Conservation (phyloP, 768 basidiomycete species). For the Phaffia tasmanica region DNA sequence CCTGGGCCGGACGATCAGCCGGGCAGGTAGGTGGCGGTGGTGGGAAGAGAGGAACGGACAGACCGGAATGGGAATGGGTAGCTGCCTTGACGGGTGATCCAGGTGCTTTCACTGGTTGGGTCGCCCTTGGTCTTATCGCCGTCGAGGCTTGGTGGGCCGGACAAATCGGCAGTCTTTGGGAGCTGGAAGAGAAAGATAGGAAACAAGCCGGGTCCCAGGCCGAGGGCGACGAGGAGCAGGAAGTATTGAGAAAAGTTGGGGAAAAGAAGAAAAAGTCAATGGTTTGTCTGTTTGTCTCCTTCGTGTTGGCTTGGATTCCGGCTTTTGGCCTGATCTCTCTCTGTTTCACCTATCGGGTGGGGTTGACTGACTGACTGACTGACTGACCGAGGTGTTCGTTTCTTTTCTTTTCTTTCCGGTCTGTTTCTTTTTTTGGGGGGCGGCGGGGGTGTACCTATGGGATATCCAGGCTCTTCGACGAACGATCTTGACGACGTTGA, state of each 20-base stretch:
- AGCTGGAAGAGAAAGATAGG: constrained; percentile 7
- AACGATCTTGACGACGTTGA: constrained; percentile 45
- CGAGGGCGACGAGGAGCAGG: constrained; percentile 11
- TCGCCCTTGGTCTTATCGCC: constrained; percentile 45
- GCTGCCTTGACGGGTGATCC: constrained; percentile 56
- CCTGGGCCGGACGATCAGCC: constrained; percentile 38
- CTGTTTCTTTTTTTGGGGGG: background rate
- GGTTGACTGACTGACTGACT: constrained; percentile 36
- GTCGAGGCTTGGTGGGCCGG: constrained; percentile 62
- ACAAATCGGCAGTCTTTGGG: constrained; percentile 51
- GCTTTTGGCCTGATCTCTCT: constrained; percentile 12
- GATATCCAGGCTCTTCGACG: background rate
- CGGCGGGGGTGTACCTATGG: background rate
- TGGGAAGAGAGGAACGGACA: constrained; percentile 18
- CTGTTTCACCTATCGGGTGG: constrained; percentile 35
- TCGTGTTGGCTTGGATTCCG: constrained; percentile 18
- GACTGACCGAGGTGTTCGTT: background rate
- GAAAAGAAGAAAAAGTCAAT: constrained; percentile 16
- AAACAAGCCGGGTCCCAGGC: background rate
- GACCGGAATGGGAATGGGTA: constrained; percentile 61
- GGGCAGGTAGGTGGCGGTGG: constrained; percentile 26
- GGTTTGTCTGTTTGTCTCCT: constrained; percentile 10
- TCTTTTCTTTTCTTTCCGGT: constrained; percentile 1
- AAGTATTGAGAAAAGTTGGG: constrained; percentile 7
- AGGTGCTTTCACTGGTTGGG: constrained; percentile 49